Percentiles rank a stretch among this genome's conserved stretches.
These are phyloP conservation scores for Talaromyces sp. DNA, from an alignment of 2,329 filamentous ascomycete genomes.

Conservation along the genomic window DNA sequence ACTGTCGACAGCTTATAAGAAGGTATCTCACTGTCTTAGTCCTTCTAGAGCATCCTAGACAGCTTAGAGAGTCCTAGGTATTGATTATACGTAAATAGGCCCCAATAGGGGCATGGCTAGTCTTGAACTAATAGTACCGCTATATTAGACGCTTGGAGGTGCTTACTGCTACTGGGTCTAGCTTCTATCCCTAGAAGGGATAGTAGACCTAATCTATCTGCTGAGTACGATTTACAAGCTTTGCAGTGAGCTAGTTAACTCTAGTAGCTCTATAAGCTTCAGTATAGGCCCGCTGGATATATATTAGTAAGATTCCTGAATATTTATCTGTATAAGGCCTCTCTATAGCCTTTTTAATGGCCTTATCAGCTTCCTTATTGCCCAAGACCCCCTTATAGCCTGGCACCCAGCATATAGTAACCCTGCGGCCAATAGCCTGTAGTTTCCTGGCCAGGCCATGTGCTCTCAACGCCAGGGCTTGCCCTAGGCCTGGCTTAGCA, in stretches of 20 bases:
- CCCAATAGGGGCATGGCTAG: background rate
- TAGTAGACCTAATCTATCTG: background rate
- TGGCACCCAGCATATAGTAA: constrained; percentile 12
- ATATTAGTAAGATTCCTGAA: background rate
- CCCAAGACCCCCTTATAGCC: constrained; percentile 10
- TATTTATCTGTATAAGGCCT: background rate
- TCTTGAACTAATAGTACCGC: background rate
- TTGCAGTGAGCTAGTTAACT: background rate
- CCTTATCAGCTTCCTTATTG: constrained; percentile 13
- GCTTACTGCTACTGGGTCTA: background rate
- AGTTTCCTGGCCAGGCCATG: background rate
- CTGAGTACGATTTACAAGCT: background rate
- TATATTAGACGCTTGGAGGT: background rate
- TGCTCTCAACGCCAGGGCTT: background rate
- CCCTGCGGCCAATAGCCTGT: background rate
- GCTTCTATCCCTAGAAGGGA: background rate
- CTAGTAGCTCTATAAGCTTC: background rate
- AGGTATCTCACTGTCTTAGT: too few species aligned
- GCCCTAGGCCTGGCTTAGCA: too few species aligned
- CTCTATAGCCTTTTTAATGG: constrained; percentile 3
- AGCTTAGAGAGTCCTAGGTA: too few species aligned
- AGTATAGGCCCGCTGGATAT: background rate
- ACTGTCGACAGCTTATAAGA: background rate
- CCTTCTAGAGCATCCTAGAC: too few species aligned
- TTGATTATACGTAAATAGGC: too few species aligned